Base-by-base conservation (phyloP, 345 rosid genomes). In the Ricinus communis region DNA sequence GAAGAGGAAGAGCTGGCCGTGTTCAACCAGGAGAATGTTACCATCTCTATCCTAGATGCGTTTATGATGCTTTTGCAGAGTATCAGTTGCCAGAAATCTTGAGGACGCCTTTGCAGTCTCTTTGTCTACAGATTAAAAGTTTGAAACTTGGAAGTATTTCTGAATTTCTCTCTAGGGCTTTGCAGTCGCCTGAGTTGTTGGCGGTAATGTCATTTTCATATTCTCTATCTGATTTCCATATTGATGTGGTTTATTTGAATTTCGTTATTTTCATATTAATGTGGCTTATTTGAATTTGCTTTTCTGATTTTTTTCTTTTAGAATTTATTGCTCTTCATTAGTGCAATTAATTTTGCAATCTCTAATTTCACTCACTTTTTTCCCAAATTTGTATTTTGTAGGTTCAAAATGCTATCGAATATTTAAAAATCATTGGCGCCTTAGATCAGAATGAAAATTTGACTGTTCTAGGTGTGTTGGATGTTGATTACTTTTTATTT, bases 1-100 rank as follows among this genome's bases (percentile, higher is more conserved):
- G 98, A 84, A 82, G 93, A 84, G 98, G 98, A 70, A 85, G 98
- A 81, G 96, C 97, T 41, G 97, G 98, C 40, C 93, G 98, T 71
- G 94, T 93, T 71, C 96, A 80, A 79, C 93, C 94, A 19, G 98
- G 98, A 70, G 94, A 88, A 80, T 90, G 97, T 70, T 91, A 87
- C 81, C 90, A 83, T 85, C 93, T 93, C 49, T 93, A 88, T 84
- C 97, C 98, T 61, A 86, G 85, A 85, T 91, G 88, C 56, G 87
- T 91, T 31, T 86, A 91, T 81, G 89, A 88, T 70, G 84, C 98
- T 77, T 91, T 93, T 82, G 65, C 87, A 43, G 97, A 91, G 72
- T 91, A 88, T 84, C 97, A 93, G 75, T 83, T 93, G 74, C 97
- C 98, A 60, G 98, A 93, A 85, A 91, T 93, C 72, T 84, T 93